Evolutionary conservation across 202 grass and related monocot species (phyloP), one percentile per base, ranked within the genome.

Genomic region (Tripidium arundinaceum): DNA sequence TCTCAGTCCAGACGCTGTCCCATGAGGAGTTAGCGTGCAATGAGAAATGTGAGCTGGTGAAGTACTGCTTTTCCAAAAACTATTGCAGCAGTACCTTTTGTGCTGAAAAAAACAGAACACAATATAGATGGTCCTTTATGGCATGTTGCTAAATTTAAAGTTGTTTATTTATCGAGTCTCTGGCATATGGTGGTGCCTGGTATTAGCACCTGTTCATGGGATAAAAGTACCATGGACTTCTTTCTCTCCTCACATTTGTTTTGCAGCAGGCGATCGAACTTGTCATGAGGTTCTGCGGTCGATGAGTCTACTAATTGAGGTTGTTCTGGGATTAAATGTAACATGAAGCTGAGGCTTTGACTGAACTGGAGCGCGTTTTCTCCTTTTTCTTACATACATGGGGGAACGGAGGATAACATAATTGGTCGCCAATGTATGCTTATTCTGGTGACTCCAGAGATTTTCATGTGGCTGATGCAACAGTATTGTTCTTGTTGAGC

Each of bases 1-100:
- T 81, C 40, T 74, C 71, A 33, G 74, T 83, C 92, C 96, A 99
- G 52, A 88, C 87, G 12, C 54, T 93, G 74, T 99, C 96, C 92
- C 92, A 96, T n/a, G 83, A 80, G 67, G 69, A 86, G 37, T 61
- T 87, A 78, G 79, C 79, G 15, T 86, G 41, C 0, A 37, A 38
- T 11, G 83, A 42, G 62, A 74, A 83, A 74, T 75, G 40, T 50
- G 60, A 79, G 59, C 40, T 82, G 18, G 38, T 57, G 40, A 67
- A 50, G 47, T 65, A 29, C 31, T 3, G 4, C 4, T 71, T 45
- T 36, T 3, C 24, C 8, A 45, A 31, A 45, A 73, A 50, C 61
- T 49, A 1, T 6, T 8, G 21, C 0, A 7, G 34, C 55, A 27
- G 16, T 78, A 54, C 27, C 34, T 65, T 85, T 49, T 85, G 68